These are phyloP conservation scores for Candida lessepsii DNA, from an alignment of 805 yeast species.

Conservation along the genomic window DNA sequence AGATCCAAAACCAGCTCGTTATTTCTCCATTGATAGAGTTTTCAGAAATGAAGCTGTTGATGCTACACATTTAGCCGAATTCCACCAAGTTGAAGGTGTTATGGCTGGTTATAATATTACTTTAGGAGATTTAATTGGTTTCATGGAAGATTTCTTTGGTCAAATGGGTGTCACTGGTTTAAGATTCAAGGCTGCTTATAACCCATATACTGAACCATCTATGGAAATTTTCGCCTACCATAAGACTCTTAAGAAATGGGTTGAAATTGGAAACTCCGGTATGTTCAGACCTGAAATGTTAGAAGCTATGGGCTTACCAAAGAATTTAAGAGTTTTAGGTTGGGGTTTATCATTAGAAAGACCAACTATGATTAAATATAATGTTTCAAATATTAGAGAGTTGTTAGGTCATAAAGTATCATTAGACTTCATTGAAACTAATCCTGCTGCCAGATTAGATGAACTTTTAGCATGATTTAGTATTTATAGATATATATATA, in stretches of 20 bases:
- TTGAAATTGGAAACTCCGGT: conserved; percentile 98
- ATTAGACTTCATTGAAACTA: conserved; percentile 88
- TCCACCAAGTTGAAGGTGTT: conserved; percentile 99
- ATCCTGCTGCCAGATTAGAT: conserved; percentile 97
- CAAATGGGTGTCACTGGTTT: conserved; percentile 96
- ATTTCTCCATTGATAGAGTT: conserved; percentile 95
- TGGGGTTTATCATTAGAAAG: conserved; percentile 97
- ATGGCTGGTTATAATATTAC: conserved; percentile 94
- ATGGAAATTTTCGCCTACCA: conserved; percentile 98
- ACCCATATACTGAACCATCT: conserved; percentile 99
- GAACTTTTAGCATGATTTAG: conserved; percentile 32
- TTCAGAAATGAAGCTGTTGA: conserved; percentile 99
- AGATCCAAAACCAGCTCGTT: conserved; percentile 85
- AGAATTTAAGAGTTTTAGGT: conserved; percentile 89
- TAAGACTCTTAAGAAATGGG: conserved; percentile 93
- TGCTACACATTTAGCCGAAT: conserved; percentile 98
- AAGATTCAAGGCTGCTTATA: conserved; percentile 97
- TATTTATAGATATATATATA: too few species aligned
- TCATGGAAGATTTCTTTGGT: conserved; percentile 95
- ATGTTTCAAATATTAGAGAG: conserved; percentile 93
- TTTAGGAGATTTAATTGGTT: conserved; percentile 93
- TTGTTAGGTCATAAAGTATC: conserved; percentile 95
- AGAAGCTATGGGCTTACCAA: conserved; percentile 96
- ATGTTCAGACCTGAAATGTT: conserved; percentile 99
- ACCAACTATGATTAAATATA: conserved; percentile 99